Evolutionary conservation across 164 flowering plant species (phyloP).

Genomic region (Liquidambar formosana): DNA sequence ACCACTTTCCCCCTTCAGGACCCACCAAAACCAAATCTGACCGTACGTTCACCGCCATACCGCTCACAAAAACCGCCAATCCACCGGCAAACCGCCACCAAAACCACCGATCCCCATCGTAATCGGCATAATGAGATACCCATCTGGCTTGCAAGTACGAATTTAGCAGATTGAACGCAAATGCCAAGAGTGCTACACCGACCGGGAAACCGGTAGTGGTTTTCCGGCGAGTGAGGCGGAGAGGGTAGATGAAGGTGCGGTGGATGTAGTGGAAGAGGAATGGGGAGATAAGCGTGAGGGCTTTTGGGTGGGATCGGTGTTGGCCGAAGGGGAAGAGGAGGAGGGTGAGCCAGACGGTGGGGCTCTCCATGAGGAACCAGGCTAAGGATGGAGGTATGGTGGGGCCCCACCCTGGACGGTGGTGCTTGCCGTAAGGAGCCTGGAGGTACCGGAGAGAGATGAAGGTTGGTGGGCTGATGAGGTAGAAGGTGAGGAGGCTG

Average conservation of each 20-base stretch:
- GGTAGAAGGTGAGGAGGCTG: constrained; percentile 42
- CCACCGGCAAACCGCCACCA: constrained; percentile 63
- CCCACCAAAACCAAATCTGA: constrained; percentile 64
- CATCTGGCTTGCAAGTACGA: constrained; percentile 69
- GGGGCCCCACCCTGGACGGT: constrained; percentile 82
- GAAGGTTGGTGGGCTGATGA: constrained; percentile 53
- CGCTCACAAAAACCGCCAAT: constrained; percentile 45
- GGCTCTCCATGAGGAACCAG: constrained; percentile 91
- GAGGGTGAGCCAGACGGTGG: constrained; percentile 71
- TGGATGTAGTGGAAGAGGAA: constrained; percentile 83
- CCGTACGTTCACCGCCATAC: constrained; percentile 65
- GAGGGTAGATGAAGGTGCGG: constrained; percentile 79
- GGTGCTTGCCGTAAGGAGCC: constrained; percentile 88
- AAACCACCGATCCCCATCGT: constrained; percentile 42
- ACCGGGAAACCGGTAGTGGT: constrained; percentile 45
- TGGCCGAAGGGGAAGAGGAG: constrained; percentile 66
- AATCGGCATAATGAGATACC: constrained; percentile 65
- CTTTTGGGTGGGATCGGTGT: constrained; percentile 38
- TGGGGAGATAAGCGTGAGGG: constrained; percentile 55
- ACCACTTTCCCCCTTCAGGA: constrained; percentile 49
- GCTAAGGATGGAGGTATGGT: constrained; percentile 59
- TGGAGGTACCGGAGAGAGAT: constrained; percentile 57
- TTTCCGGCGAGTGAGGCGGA: constrained; percentile 33
- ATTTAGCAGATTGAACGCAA: constrained; percentile 68
- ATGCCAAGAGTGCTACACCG: constrained; percentile 62